Evolutionary conservation across 2,329 filamentous ascomycete genomes (phyloP).

Genomic region (Trichophyton benhamiae): DNA sequence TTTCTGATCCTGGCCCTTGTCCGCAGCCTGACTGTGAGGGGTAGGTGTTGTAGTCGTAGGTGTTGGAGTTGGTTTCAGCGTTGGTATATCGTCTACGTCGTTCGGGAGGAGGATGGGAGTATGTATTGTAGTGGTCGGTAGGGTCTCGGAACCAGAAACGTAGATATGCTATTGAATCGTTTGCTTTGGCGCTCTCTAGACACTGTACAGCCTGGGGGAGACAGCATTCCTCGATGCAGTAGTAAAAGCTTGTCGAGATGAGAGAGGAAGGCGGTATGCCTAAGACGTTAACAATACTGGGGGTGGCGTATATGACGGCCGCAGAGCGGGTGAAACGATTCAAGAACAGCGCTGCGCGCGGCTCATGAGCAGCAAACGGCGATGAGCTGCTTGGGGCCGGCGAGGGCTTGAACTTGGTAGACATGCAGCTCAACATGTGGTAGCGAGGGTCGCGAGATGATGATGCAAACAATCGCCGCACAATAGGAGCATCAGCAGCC

Average conservation of each 20-base stretch:
- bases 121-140: background rate
- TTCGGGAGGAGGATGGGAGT: background rate
- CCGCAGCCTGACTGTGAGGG: background rate
- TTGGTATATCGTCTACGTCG: background rate
- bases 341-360: conserved; percentile 69
- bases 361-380: conserved; percentile 46
- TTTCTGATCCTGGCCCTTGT: background rate
- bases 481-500: conserved; percentile 62
- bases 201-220: conserved; percentile 64
- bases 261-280: conserved; percentile 59
- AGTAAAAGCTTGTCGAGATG: conserved; percentile 70
- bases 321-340: conserved; percentile 76
- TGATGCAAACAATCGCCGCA: conserved; percentile 60
- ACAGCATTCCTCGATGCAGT: conserved; percentile 69
- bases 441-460: conserved; percentile 74
- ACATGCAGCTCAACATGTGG: conserved; percentile 78
- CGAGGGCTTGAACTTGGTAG: conserved; percentile 53
- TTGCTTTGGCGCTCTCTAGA: conserved; percentile 73
- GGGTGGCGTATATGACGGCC: conserved; percentile 77
- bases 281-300: conserved; percentile 61
- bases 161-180: conserved; percentile 81
- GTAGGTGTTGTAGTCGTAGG: background rate
- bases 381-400: conserved; percentile 41
- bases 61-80: background rate
- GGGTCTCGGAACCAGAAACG: conserved; percentile 60